phyloP scores from a whole-genome alignment of 2,329 filamentous ascomycete species.

The Thermochaetoides dissita region DNA sequence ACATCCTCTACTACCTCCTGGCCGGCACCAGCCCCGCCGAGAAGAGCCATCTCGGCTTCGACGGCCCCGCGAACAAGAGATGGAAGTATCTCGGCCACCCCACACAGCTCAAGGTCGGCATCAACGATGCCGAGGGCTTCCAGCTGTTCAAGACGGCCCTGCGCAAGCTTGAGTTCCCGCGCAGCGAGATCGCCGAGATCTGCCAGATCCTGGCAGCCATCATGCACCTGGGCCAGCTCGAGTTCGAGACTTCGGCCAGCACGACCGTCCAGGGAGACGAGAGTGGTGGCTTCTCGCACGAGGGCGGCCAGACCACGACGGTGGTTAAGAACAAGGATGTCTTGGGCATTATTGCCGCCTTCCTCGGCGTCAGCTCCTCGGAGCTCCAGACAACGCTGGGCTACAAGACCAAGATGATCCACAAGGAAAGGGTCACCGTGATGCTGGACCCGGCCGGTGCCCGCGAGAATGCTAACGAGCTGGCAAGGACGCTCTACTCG shows the following conservation, averaged over 20 bases:
- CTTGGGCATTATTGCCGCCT: conserved; percentile 75
- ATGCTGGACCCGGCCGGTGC: conserved; percentile 92
- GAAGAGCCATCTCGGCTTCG: conserved; percentile 65
- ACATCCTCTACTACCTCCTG: conserved; percentile 87
- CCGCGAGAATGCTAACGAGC: conserved; percentile 80
- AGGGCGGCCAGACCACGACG: conserved; percentile 75
- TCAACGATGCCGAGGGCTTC: conserved; percentile 92
- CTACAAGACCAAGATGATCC: conserved; percentile 93
- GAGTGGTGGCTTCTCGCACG: conserved; percentile 90
- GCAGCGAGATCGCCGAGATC: conserved; percentile 88
- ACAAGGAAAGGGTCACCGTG: conserved; percentile 92
- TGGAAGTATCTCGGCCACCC: conserved; percentile 96
- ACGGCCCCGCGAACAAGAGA: conserved; percentile 47
- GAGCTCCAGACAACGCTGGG: conserved; percentile 80
- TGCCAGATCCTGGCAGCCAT: conserved; percentile 90
- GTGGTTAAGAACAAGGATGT: conserved; percentile 89
- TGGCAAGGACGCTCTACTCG: conserved; percentile 85
- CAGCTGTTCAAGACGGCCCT: conserved; percentile 95
- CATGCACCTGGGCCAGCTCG: conserved; percentile 92
- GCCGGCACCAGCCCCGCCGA: conserved; percentile 84
- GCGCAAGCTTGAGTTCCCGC: conserved; percentile 83
- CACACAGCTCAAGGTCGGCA: conserved; percentile 89
- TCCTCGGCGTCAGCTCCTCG: conserved; percentile 68
- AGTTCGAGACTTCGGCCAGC: conserved; percentile 71
- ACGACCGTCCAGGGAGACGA: conserved; percentile 74